Evolutionary conservation across 176 grass and related monocot genomes (phyloP).

Genomic region (Sorghum bicolor): Sorghum_bicolor_NCBIv3 NC_012875.2:1283501-1284000

Average conservation of each 20-base stretch:
- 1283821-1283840: slow-evolving; percentile 1
- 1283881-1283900: neutral
- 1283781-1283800: neutral
- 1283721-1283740: neutral
- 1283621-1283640: neutral
- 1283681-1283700: neutral
- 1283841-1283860: neutral
- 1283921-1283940: neutral
- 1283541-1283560: neutral
- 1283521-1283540: neutral
- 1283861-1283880: neutral
- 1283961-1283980: slow-evolving; percentile 8
- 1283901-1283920: neutral
- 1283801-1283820: neutral
- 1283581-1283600: neutral
- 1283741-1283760: neutral
- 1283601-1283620: neutral
- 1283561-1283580: neutral
- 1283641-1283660: neutral
- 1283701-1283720: neutral
- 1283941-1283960: neutral
- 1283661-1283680: neutral
- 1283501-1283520: neutral
- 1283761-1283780: neutral
- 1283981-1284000: slow-evolving; percentile 48